Evolutionary conservation across 441 rosid species (phyloP), one percentile per base, ranked within the genome.

Genomic region (Gossypium lobatum): DNA sequence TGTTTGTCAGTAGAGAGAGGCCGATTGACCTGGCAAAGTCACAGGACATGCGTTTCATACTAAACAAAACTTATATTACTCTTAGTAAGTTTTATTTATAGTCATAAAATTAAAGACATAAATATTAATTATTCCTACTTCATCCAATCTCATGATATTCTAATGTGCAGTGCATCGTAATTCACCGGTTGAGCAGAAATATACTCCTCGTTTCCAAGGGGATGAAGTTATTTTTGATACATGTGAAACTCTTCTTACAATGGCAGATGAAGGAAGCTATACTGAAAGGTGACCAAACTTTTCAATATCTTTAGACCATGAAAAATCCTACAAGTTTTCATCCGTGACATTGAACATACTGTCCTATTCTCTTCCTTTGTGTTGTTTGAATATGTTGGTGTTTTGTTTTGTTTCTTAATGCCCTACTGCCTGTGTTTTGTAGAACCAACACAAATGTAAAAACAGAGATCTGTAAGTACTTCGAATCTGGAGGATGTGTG

Each of bases 21-120:
- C 91, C 97, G 55, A 78, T 93, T 64, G 95, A 93, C 81, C 80
- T 89, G 82, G 88, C 98, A 62, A 85, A 83, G 79, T 89, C 98
- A 9, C 93, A 89, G 79, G 98, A 93, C 68, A 87, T 91, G 86
- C 91, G 98, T 48, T 88, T 88, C 83, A 81, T 91, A 77, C 97
- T 93, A 45, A 88, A 79, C 64, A 77, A 80, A 76, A 75, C 86
- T 53, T 83, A 83, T 75, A 85, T 85, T 80, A 87, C 79, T 75
- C 85, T 74, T 78, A 82, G 97, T 93, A 86, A 87, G 97, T 83
- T 77, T 57, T 73, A 67, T 45, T 20, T 62, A 4, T 3, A 48
- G 9, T 45, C 21, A 13, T 23, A 48, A 10, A 63, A 39, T 10
- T 64, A 42, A 18, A 42, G 28, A 3, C 10, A 42, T 42, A 48